phyloP scores from a whole-genome alignment of 78 protist genomes.

The Bigelowiella natans region DNA sequence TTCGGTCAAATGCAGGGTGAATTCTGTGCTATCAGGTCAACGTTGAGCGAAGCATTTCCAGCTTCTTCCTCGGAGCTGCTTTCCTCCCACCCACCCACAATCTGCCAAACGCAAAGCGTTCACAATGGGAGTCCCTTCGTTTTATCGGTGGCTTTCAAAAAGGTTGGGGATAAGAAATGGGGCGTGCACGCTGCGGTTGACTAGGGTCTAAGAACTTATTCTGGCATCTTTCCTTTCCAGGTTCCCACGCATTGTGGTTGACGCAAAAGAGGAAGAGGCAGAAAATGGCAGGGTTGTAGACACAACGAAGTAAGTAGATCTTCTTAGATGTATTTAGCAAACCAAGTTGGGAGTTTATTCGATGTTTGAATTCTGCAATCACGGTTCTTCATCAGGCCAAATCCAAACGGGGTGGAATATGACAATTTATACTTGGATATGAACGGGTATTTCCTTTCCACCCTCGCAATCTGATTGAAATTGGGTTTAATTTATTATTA shows the following conservation, averaged over 20 bases:
- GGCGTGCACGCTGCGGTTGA: neutral
- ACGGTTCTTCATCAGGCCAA: slow-evolving; percentile 7
- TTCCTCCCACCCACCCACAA: no score
- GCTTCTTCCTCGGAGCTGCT: no score
- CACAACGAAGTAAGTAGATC: neutral
- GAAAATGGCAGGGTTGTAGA: neutral
- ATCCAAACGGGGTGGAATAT: slow-evolving; percentile 70
- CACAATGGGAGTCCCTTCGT: slow-evolving; percentile 71
- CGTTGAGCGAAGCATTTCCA: no score
- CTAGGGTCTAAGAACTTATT: neutral
- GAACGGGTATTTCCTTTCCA: slow-evolving; percentile 61
- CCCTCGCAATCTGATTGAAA: neutral
- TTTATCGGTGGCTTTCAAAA: slow-evolving; percentile 73
- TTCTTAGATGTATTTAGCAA: neutral
- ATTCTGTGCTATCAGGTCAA: no score
- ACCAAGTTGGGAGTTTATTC: neutral
- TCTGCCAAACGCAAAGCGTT: no score
- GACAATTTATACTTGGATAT: slow-evolving; percentile 98
- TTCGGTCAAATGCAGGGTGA: no score
- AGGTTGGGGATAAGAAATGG: neutral
- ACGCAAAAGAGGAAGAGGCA: neutral
- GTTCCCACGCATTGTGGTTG: neutral
- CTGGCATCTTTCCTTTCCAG: neutral
- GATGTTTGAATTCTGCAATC: neutral
- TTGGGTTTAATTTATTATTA: neutral